Evolutionary conservation across 2,329 filamentous ascomycete genomes (phyloP).

Genomic region (Diaporthe sp.): DNA sequence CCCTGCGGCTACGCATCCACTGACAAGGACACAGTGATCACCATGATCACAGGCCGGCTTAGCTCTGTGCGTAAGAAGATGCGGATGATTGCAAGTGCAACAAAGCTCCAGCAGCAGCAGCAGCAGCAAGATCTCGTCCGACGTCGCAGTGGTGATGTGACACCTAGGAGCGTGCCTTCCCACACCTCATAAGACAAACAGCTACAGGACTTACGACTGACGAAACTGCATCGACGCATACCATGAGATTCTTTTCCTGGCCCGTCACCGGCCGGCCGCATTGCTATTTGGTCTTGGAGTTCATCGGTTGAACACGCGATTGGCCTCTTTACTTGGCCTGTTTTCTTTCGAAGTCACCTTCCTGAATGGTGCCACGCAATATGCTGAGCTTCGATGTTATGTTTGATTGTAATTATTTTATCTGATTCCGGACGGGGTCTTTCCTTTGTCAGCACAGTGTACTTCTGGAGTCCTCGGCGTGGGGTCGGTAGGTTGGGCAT

Average conservation of each 20-base stretch:
- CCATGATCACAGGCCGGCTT: constrained; percentile 73
- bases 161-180: constrained; percentile 67
- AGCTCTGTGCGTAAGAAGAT: constrained; percentile 71
- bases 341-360: not conserved
- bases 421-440: not conserved
- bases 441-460: constrained; percentile 25
- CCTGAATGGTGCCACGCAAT: not conserved
- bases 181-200: constrained; percentile 55
- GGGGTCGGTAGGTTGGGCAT: constrained; percentile 13
- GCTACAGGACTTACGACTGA: constrained; percentile 48
- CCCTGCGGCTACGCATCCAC: constrained; percentile 15
- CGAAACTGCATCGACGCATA: constrained; percentile 46
- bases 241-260: constrained; percentile 2
- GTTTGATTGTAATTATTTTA: constrained; percentile 29
- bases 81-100: constrained; percentile 71
- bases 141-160: constrained; percentile 69
- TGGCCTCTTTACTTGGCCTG: not conserved
- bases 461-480: constrained; percentile 27
- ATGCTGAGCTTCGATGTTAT: not conserved
- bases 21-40: constrained; percentile 65
- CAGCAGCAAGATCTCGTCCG: constrained; percentile 59
- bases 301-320: constrained; percentile 7
- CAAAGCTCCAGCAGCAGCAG: constrained; percentile 62
- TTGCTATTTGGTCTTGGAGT: constrained; percentile 22
- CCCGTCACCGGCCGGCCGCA: not conserved